Evolutionary conservation across 495 filamentous ascomycete genomes (phyloP), one percentile per base, ranked within the genome.

Genomic region (Xylaria acuta): DNA sequence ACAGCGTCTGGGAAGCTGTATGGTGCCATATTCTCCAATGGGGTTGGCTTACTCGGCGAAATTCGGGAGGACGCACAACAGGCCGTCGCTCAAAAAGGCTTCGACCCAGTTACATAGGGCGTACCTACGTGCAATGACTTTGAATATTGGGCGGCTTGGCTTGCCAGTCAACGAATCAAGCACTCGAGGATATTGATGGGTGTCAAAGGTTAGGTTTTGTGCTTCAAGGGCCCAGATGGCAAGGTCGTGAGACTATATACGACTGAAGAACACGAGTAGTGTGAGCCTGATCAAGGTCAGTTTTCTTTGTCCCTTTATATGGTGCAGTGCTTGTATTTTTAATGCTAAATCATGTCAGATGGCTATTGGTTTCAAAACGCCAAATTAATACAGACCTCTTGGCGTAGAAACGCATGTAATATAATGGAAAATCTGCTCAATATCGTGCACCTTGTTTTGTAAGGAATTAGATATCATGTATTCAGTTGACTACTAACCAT

Each of bases 1-100:
- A 54, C 51, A 16, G 51, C 51, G 25, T 54, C 51, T 30, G 51
- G 51, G 51, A 54, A 30, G 51, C 22, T 54, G 25, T 54, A 54
- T 5, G 51, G 51, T 54, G 51, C 51, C 22, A 9, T 54, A 11
- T 54, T 54, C 30, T 54, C 51, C 22, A 54, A 54, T 54, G 51
- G 51, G 1, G 51, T 22, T 11, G 51, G 3, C 22, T 3, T 54
- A 22, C 20, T 54, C 1, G 51, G 27, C 51, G 51, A 54, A 54
- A 30, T 54, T 16, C 51, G 51, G 25, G 51, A 54, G 51, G 12
- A 54, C 25, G 51, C 51, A 27, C 9, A 54, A 27, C 51, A 54
- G 5, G 51, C 51, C 22, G 12, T 30, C 25, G 51, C 51, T 27
- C 51, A 54, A 54, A 54, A 54, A 54, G 51, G 51, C 22, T 54